These are phyloP conservation scores for Apiospora aurea DNA, from an alignment of 2,329 filamentous ascomycete species.

Conservation along the genomic window DNA sequence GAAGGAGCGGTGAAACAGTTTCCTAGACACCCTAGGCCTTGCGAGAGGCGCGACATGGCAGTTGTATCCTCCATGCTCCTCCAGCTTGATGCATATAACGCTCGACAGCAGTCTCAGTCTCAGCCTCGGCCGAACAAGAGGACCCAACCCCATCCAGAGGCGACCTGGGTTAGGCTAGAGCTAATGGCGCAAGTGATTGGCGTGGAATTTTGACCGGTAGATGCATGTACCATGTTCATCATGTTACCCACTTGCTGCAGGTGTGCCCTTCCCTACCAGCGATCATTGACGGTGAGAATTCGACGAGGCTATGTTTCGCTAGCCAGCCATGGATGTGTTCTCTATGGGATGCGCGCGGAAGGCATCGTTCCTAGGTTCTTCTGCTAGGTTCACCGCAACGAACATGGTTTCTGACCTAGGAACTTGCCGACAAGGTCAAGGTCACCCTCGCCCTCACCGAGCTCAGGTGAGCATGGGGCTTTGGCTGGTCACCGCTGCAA, in stretches of 20 bases:
- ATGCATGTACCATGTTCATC: conserved; percentile 22
- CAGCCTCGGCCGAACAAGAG: conserved; percentile 12
- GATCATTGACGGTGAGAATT: conserved; percentile 22
- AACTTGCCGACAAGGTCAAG: conserved; percentile 4
- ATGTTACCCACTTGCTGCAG: conserved; percentile 16
- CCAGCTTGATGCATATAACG: background rate
- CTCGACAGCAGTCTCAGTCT: background rate
- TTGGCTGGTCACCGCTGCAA: conserved; percentile 19
- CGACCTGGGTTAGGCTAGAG: conserved; percentile 5
- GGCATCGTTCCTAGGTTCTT: background rate
- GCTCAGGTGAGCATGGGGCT: conserved; percentile 2
- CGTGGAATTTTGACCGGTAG: conserved; percentile 9
- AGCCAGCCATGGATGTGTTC: conserved; percentile 14
- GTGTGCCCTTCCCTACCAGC: conserved; percentile 14
- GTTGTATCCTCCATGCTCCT: background rate
- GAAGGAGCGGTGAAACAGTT: conserved; percentile 14
- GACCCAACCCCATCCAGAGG: background rate
- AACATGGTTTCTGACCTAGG: conserved; percentile 13
- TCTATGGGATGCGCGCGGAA: conserved; percentile 4
- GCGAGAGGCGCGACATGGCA: background rate
- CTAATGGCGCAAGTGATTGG: conserved; percentile 22
- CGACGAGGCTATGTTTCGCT: conserved; percentile 19
- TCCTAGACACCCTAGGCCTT: background rate
- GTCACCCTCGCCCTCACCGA: conserved; percentile 2
- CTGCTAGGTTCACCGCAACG: conserved; percentile 18